Conservation (phyloP, 179 eudicot genomes). For the Beta macrorhiza region DNA sequence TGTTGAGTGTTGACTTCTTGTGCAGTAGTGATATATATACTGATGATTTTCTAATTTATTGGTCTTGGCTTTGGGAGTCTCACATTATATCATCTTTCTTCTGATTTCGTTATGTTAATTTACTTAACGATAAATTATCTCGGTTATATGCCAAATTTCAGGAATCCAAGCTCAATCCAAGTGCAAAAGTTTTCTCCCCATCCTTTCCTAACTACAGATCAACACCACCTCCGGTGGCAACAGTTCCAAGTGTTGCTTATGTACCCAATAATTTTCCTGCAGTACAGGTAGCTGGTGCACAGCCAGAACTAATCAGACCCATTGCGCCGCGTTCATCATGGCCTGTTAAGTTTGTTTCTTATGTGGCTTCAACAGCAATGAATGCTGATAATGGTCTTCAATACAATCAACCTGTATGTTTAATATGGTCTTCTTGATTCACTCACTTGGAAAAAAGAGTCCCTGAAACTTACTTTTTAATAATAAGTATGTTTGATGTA, state of each 20-base stretch:
- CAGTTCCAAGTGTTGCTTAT: slow-evolving; percentile 48
- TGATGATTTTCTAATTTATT: background rate
- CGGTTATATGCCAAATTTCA: slow-evolving; percentile 24
- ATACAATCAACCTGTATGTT: slow-evolving; percentile 67
- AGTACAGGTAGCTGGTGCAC: slow-evolving; percentile 47
- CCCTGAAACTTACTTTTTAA: background rate
- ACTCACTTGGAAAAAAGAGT: background rate
- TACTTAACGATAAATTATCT: background rate
- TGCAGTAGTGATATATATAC: background rate
- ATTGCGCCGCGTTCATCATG: slow-evolving; percentile 45
- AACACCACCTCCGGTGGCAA: slow-evolving; percentile 49
- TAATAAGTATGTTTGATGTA: background rate
- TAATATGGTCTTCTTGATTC: slow-evolving; percentile 7
- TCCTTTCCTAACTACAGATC: slow-evolving; percentile 51
- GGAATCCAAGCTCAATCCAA: slow-evolving; percentile 95
- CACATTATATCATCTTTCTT: background rate
- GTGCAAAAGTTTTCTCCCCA: slow-evolving; percentile 82
- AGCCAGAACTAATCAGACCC: slow-evolving; percentile 53
- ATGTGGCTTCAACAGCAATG: slow-evolving; percentile 42
- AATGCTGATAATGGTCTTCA: slow-evolving; percentile 53
- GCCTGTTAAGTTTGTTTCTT: slow-evolving; percentile 61
- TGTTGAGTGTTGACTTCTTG: background rate
- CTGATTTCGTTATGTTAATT: background rate
- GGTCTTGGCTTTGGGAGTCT: background rate
- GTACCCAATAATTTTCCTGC: slow-evolving; percentile 44